Percentiles rank a stretch among this genome's conserved stretches.
Evolutionary conservation across 2,329 filamentous ascomycete genomes (phyloP).

Genomic region (Paraphoma sp.): DNA sequence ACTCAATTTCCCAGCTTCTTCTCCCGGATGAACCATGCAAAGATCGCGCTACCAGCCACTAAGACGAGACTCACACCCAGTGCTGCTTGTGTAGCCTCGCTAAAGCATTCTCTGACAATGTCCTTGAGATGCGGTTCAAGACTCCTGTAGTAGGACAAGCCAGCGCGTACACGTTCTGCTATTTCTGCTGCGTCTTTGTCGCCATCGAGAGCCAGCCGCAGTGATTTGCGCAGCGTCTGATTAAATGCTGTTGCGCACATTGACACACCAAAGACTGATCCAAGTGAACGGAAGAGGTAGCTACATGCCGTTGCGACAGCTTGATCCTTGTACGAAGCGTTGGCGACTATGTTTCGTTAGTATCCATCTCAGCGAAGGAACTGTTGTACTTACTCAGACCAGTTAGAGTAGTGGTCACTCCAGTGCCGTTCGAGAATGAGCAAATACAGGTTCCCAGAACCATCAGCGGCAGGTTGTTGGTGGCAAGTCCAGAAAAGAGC

Average conservation of each 20-base stretch:
- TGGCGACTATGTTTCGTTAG: conserved; percentile 62
- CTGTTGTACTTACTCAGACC: conserved; percentile 59
- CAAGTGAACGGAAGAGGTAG: conserved; percentile 80
- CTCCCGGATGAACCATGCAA: conserved; percentile 55
- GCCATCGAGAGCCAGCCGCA: conserved; percentile 61
- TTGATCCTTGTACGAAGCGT: conserved; percentile 70
- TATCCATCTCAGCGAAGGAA: background rate
- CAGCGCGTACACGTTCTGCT: conserved; percentile 72
- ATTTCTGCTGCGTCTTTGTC: conserved; percentile 69
- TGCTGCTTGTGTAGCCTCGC: conserved; percentile 60
- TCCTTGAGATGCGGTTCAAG: conserved; percentile 66
- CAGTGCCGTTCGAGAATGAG: conserved; percentile 63
- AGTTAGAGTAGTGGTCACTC: conserved; percentile 75
- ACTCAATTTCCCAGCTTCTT: conserved; percentile 39
- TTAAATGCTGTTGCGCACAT: conserved; percentile 75
- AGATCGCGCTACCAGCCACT: conserved; percentile 57
- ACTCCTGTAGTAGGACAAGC: conserved; percentile 70
- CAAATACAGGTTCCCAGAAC: conserved; percentile 64
- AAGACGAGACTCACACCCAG: conserved; percentile 59
- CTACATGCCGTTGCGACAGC: conserved; percentile 80
- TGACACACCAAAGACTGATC: conserved; percentile 70
- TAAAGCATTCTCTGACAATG: conserved; percentile 72
- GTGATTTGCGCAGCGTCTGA: conserved; percentile 65
- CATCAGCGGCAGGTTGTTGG: conserved; percentile 59
- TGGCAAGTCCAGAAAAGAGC: conserved; percentile 62